These are phyloP conservation scores for Trypethelium eluteriae DNA, from an alignment of 495 filamentous ascomycete species.

Conservation along the genomic window DNA sequence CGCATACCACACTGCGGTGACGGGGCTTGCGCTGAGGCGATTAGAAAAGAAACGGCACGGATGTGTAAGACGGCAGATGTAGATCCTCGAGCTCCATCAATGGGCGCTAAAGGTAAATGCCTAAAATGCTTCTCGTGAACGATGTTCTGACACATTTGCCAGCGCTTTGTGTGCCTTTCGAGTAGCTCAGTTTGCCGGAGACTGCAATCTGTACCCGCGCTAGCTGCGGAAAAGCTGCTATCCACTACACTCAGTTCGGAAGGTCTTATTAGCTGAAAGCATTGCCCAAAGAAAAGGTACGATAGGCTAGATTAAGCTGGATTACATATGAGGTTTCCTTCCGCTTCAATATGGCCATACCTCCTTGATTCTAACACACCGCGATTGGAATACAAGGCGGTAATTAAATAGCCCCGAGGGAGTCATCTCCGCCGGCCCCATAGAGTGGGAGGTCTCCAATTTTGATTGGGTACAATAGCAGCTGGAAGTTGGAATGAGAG, in stretches of 20 bases:
- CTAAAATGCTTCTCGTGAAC: background rate
- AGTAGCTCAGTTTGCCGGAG: conserved; percentile 1
- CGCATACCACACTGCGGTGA: conserved; percentile 11
- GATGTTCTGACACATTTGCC: background rate
- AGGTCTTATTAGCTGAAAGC: conserved; percentile 7
- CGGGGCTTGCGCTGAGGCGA: conserved; percentile 9
- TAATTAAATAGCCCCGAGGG: no score
- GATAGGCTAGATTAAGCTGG: background rate
- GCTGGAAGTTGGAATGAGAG: no score
- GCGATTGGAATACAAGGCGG: no score
- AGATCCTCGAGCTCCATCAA: conserved; percentile 13
- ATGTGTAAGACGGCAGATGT: conserved; percentile 10
- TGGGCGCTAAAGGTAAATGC: conserved; percentile 12
- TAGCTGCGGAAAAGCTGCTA: background rate
- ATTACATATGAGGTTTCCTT: conserved; percentile 1
- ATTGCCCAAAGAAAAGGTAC: background rate
- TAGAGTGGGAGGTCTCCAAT: no score
- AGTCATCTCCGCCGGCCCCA: no score
- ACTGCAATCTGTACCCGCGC: conserved; percentile 2
- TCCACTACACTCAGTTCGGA: conserved; percentile 2
- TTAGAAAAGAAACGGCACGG: conserved; percentile 9
- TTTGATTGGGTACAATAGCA: no score
- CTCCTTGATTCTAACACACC: no score
- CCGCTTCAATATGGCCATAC: background rate
- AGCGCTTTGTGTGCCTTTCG: background rate